Conservation (phyloP, 2,329 filamentous ascomycete species). For the Fusarium devonianum region DNA sequence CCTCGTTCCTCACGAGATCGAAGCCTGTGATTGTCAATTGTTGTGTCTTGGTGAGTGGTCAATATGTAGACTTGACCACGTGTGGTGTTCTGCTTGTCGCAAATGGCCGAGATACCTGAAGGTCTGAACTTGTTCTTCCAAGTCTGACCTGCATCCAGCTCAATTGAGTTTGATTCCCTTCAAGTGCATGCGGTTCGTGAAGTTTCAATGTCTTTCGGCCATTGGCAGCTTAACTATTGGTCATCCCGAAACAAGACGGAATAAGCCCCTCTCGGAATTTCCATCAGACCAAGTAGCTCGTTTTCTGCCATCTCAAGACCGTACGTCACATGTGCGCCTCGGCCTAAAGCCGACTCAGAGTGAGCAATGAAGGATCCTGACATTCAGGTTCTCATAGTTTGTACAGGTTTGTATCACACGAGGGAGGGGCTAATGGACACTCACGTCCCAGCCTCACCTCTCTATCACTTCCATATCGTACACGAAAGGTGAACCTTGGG, state of each 20-base stretch:
- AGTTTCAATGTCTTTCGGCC: not conserved
- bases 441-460: conserved; percentile 13
- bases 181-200: no score
- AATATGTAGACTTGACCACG: no score
- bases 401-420: conserved; percentile 35
- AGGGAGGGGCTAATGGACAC: conserved; percentile 6
- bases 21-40: no score
- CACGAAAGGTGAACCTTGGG: conserved; percentile 15
- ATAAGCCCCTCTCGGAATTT: no score
- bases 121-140: not conserved
- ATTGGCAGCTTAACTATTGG: no score
- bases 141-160: conserved; percentile 12
- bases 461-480: conserved; percentile 35
- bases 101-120: no score
- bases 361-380: conserved; percentile 7
- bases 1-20: no score
- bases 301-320: conserved; percentile 3
- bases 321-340: conserved; percentile 13
- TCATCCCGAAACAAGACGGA: no score
- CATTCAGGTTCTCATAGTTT: conserved; percentile 27
- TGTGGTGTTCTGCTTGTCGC: no score
- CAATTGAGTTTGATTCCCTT: not conserved
- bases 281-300: no score
- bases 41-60: no score
- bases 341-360: conserved; percentile 11